Evolutionary conservation across 1,284 basidiomycete genomes (phyloP).

Genomic region (Microbotryum lychnidis-dioicae): DNA sequence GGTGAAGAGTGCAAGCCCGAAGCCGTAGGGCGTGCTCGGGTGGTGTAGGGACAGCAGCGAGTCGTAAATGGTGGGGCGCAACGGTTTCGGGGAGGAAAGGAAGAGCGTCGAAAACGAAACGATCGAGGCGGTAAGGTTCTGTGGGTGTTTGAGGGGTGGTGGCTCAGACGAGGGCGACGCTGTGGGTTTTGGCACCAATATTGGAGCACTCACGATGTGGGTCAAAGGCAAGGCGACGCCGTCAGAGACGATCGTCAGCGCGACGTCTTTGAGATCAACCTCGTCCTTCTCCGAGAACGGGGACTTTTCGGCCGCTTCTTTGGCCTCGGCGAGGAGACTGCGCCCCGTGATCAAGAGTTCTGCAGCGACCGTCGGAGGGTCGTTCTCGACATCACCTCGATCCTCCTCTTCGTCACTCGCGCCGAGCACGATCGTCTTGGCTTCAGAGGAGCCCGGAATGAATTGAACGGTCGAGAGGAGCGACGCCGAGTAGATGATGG

Average conservation of each 20-base stretch:
- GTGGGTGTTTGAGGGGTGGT: background rate
- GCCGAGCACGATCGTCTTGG: constrained; percentile 6
- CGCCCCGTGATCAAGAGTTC: constrained; percentile 20
- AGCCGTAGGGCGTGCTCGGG: constrained; percentile 22
- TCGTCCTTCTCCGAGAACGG: no score
- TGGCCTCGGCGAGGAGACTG: background rate
- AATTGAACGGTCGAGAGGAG: background rate
- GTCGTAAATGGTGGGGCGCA: constrained; percentile 18
- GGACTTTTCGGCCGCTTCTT: background rate
- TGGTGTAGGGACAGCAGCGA: constrained; percentile 22
- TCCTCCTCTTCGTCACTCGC: background rate
- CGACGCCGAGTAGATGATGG: constrained; percentile 13
- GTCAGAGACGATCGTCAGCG: constrained; percentile 18
- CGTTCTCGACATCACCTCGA: no score
- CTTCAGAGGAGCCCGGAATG: background rate
- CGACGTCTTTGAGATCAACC: constrained; percentile 8
- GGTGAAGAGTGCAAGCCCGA: constrained; percentile 25
- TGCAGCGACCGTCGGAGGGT: background rate
- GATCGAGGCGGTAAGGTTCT: constrained; percentile 28
- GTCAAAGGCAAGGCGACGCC: constrained; percentile 15
- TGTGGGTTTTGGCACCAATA: background rate
- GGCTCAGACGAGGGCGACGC: background rate
- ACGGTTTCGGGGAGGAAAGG: constrained; percentile 14
- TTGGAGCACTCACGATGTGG: constrained; percentile 9
- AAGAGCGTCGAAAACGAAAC: constrained; percentile 27